phyloP scores from a whole-genome alignment of 2,329 filamentous ascomycete genomes.

The Chaetothyriales sp. region DNA sequence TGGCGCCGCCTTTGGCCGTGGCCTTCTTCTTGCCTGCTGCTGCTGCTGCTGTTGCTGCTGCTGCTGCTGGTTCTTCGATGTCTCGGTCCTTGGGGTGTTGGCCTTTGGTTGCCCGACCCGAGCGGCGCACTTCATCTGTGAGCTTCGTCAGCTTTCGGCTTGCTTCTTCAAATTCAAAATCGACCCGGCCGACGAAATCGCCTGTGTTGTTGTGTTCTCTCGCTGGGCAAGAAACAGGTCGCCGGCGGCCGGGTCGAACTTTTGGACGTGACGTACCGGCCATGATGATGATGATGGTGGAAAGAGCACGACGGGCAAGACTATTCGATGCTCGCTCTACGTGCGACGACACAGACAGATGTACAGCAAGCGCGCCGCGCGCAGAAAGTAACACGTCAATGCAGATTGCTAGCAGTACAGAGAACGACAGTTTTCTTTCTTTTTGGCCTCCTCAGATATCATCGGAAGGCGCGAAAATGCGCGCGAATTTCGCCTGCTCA shows the following conservation, averaged over 20 bases:
- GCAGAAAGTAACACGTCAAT: background rate
- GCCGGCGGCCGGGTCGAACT: no score
- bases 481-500: background rate
- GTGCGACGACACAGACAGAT: background rate
- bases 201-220: no score
- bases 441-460: background rate
- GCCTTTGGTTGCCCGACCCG: conserved; percentile 89
- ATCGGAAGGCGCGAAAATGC: background rate
- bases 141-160: background rate
- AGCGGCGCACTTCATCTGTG: conserved; percentile 73
- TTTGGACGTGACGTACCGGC: background rate
- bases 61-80: conserved; percentile 45
- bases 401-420: background rate
- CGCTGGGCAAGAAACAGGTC: no score
- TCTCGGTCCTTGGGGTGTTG: conserved; percentile 84
- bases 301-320: background rate
- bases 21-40: conserved; percentile 36
- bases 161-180: no score
- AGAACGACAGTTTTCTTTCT: background rate
- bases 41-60: no score
- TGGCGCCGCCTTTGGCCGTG: conserved; percentile 29
- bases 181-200: no score
- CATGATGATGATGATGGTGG: no score
- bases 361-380: background rate
- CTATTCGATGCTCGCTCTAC: background rate